A percentile compares a stretch with the other conserved stretches of the same genome.
These are phyloP conservation scores for Colletotrichum trifolii DNA, from an alignment of 2,329 filamentous ascomycete genomes.

Conservation along the genomic window DNA sequence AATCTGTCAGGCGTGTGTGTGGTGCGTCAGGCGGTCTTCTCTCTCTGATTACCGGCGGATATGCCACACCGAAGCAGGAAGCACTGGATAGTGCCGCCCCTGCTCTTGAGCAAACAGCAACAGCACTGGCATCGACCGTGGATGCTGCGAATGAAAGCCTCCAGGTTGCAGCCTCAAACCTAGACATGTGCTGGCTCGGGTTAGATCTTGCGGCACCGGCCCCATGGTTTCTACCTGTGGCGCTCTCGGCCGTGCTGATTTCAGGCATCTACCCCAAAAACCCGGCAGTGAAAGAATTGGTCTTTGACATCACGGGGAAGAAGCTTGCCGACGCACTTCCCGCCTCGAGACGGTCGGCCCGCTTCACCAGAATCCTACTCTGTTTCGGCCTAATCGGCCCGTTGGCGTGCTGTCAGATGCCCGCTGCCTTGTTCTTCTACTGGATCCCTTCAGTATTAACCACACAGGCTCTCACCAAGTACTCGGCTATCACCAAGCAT, in stretches of 20 bases:
- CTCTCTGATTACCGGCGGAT: constrained; percentile 4
- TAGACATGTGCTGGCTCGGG: constrained; percentile 56
- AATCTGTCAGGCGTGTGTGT: constrained; percentile 61
- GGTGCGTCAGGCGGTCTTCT: constrained; percentile 52
- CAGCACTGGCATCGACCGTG: constrained; percentile 29
- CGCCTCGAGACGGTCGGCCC: constrained; percentile 18
- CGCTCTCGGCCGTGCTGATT: constrained; percentile 15
- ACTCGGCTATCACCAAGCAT: background rate
- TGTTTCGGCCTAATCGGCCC: constrained; percentile 41
- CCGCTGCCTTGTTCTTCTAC: constrained; percentile 54
- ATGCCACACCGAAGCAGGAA: background rate
- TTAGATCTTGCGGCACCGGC: constrained; percentile 63
- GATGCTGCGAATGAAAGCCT: constrained; percentile 36
- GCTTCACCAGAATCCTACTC: constrained; percentile 17
- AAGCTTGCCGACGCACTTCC: background rate
- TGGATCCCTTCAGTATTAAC: constrained; percentile 46
- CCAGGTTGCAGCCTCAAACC: constrained; percentile 45
- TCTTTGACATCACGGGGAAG: constrained; percentile 9
- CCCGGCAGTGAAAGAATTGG: constrained; percentile 2
- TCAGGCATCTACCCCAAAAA: constrained; percentile 5
- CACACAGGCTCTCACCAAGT: background rate
- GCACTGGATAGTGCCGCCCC: constrained; percentile 11
- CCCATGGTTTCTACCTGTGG: constrained; percentile 58
- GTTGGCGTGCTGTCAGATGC: constrained; percentile 48
- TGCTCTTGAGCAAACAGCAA: constrained; percentile 14